Evolutionary conservation across 768 basidiomycete species (phyloP).

Genomic region (Lanmaoa pseudosensibilis): DNA sequence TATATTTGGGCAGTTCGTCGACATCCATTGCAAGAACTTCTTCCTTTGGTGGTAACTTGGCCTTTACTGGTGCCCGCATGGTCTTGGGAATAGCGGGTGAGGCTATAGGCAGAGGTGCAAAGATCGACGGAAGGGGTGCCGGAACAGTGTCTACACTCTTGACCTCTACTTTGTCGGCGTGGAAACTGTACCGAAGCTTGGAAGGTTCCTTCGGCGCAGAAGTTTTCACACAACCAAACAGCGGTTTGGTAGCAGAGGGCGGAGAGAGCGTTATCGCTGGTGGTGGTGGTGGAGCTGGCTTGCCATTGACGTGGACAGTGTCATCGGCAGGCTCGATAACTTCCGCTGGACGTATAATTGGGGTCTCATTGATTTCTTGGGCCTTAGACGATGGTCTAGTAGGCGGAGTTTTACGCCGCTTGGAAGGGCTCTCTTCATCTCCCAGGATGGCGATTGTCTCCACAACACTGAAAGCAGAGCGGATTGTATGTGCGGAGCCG

Average conservation of each 20-base stretch:
- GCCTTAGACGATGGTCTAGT: constrained; percentile 1
- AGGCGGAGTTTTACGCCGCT: constrained; percentile 48
- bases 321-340: constrained; percentile 40
- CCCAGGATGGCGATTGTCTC: constrained; percentile 42
- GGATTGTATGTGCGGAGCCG: constrained; percentile 9
- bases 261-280: constrained; percentile 17
- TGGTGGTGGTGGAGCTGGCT: background rate
- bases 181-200: constrained; percentile 72
- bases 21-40: constrained; percentile 30
- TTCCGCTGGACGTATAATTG: constrained; percentile 36
- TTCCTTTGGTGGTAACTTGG: constrained; percentile 29
- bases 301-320: constrained; percentile 15
- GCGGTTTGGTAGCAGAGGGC: constrained; percentile 21
- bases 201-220: constrained; percentile 74
- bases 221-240: constrained; percentile 40
- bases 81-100: background rate
- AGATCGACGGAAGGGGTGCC: constrained; percentile 14
- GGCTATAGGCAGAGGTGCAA: constrained; percentile 31
- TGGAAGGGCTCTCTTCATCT: constrained; percentile 41
- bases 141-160: constrained; percentile 13
- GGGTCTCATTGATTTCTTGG: constrained; percentile 37
- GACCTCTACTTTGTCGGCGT: constrained; percentile 49
- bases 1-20: constrained; percentile 37
- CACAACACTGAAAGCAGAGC: constrained; percentile 5
- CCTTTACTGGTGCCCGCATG: constrained; percentile 13